Evolutionary conservation across 352 stramenopile species (phyloP), one percentile per base, ranked within the genome.

Genomic region (Globisporangium nagaii): DNA sequence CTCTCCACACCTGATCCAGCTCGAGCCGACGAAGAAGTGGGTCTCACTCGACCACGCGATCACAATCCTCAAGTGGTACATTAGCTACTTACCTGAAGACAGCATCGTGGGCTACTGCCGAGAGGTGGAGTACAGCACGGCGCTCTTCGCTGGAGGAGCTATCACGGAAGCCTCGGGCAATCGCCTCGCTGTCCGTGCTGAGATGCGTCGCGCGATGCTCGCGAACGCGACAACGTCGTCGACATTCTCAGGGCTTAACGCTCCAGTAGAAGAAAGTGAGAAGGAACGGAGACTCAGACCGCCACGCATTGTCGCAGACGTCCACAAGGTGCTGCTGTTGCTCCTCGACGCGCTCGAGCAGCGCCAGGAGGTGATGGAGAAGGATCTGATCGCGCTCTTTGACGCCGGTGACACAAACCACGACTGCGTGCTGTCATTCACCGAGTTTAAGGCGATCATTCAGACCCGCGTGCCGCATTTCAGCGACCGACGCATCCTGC

Each of bases 171-270:
- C 84, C 17, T 61, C 66, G 15, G 80, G 78, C 30, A 88, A 89
- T 49, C 69, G 78, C 15, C 56, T 91, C 17, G 77, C 78, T 10
- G 78, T 91, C 32, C 72, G 80, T 11, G 78, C 78, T 1, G 74
- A 87, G 51, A 91, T 91, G 80, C 72, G 80, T 5, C 68, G 77
- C 12, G 65, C 70, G 13, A 91, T 91, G 80, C 53, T 91, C 9
- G 11, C 22, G 3, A 65, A 57, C 20, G 43, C 12, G 2, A 53
- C 17, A 13, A 44, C n/a, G n/a, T n/a, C n/a, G n/a, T 30, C 8
- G 24, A 39, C 13, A 42, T 30, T 12, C 27, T 10, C 4, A 43
- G 24, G n/a, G n/a, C n/a, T n/a, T 15, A 31, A 32, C 19, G n/a
- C 19, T 11, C 5, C 20, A 20, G 22, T 19, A 10, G 45, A 20